phyloP scores from a whole-genome alignment of 163 green algal genomes.

The Coccomyxa subellipsoidea region DNA sequence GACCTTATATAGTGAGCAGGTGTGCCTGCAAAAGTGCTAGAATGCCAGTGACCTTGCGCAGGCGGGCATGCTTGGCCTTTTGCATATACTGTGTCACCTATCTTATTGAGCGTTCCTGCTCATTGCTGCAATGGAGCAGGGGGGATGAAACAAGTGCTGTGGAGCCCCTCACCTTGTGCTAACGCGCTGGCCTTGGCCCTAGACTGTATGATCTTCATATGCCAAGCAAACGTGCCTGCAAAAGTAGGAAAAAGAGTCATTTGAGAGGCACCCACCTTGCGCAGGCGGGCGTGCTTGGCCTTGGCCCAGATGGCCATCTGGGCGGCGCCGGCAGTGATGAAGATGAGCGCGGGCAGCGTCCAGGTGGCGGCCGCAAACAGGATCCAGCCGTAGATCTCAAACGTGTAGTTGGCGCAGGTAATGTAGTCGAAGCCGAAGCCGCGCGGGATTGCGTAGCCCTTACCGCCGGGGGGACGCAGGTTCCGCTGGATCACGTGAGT shows the following conservation, averaged over 20 bases:
- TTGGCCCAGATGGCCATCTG: constrained; percentile 95
- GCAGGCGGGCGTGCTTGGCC: constrained; percentile 89
- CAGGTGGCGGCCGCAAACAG: constrained; percentile 74
- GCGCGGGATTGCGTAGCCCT: constrained; percentile 85
- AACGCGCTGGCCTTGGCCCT: too few relatives aligned
- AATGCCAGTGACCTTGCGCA: constrained; percentile 82
- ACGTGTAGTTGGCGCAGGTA: constrained; percentile 98
- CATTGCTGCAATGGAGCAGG: too few relatives aligned
- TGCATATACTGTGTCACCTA: too few relatives aligned
- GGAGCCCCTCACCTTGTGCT: too few relatives aligned
- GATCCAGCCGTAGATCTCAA: constrained; percentile 91
- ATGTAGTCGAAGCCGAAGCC: constrained; percentile 94
- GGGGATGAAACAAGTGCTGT: too few relatives aligned
- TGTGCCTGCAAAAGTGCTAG: too few relatives aligned
- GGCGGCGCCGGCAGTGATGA: constrained; percentile 73
- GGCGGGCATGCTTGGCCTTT: constrained; percentile 30
- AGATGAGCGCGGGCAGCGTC: constrained; percentile 74
- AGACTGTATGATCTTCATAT: too few relatives aligned
- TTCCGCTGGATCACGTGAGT: constrained; percentile 87
- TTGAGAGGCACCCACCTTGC: constrained; percentile 58
- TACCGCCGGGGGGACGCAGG: constrained; percentile 68
- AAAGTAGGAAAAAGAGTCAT: too few relatives aligned
- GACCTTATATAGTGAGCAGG: not conserved
- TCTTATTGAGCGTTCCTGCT: too few relatives aligned
- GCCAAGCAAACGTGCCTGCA: not conserved